phyloP scores from a whole-genome alignment of 306 rosid genomes.

The Casuarina glauca region DNA sequence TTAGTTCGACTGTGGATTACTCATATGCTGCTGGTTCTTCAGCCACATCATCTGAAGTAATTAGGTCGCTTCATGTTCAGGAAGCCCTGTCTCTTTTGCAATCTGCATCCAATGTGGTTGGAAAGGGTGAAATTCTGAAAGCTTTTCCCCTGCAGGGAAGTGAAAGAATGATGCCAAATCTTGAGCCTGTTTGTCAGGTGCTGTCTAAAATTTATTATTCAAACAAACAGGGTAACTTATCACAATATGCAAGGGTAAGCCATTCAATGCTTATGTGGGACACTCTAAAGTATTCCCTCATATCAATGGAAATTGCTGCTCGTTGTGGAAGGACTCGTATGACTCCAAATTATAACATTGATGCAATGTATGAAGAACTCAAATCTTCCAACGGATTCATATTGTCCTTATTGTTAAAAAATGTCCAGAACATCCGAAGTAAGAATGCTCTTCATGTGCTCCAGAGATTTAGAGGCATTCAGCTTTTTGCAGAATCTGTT shows the following conservation, averaged over 20 bases:
- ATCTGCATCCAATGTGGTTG: slow-evolving; percentile 64
- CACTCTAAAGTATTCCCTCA: slow-evolving; percentile 77
- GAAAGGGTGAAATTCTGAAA: slow-evolving; percentile 50
- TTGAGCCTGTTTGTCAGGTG: slow-evolving; percentile 56
- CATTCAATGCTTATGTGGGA: slow-evolving; percentile 95
- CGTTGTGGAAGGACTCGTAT: slow-evolving; percentile 66
- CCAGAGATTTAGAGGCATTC: slow-evolving; percentile 78
- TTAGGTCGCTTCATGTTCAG: slow-evolving; percentile 48
- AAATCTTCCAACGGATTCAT: slow-evolving; percentile 80
- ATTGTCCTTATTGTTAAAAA: slow-evolving; percentile 72
- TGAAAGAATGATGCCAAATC: slow-evolving; percentile 48
- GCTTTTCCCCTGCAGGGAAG: slow-evolving; percentile 46
- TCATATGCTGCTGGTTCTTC: slow-evolving; percentile 32
- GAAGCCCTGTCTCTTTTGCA: slow-evolving; percentile 69
- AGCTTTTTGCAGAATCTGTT: slow-evolving; percentile 70
- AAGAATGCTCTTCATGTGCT: slow-evolving; percentile 75
- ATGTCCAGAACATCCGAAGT: slow-evolving; percentile 57
- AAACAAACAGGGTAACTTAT: slow-evolving; percentile 57
- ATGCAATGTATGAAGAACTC: slow-evolving; percentile 75
- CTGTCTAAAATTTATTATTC: slow-evolving; percentile 78
- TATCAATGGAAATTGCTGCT: slow-evolving; percentile 87
- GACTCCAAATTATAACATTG: slow-evolving; percentile 67
- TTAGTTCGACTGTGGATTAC: slow-evolving; percentile 37
- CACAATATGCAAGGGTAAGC: slow-evolving; percentile 52
- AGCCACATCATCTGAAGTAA: slow-evolving; percentile 37